These are phyloP conservation scores for Polyporus tsugae DNA, from an alignment of 1,284 basidiomycete species.

Conservation along the genomic window DNA sequence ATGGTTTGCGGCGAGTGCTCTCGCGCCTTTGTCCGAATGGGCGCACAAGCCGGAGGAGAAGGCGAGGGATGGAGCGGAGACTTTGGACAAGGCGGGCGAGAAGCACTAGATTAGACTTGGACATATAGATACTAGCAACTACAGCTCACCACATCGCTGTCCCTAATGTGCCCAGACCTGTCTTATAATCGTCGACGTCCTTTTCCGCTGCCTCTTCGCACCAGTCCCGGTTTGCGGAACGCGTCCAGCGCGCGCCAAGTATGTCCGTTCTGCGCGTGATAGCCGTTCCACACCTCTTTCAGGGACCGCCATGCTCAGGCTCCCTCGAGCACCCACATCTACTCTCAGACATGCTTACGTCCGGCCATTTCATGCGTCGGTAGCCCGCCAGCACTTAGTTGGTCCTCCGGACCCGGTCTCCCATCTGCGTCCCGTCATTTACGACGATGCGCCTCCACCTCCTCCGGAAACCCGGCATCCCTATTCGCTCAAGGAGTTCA, in stretches of 20 bases:
- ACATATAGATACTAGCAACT: slow-evolving; percentile 29
- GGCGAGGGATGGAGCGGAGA: slow-evolving; percentile 26
- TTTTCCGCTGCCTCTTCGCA: not conserved
- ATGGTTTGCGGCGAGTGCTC: slow-evolving; percentile 55
- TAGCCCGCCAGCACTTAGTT: slow-evolving; percentile 55
- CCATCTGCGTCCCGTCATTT: slow-evolving; percentile 79
- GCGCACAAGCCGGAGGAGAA: slow-evolving; percentile 36
- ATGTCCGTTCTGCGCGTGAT: slow-evolving; percentile 15
- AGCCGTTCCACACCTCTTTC: slow-evolving; percentile 21
- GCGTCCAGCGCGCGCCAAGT: not conserved
- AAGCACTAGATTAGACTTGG: slow-evolving; percentile 31
- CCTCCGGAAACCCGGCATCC: slow-evolving; percentile 56
- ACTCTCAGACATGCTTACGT: slow-evolving; percentile 2
- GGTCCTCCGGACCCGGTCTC: slow-evolving; percentile 79
- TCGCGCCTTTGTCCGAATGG: slow-evolving; percentile 41
- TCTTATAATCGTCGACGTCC: slow-evolving; percentile 16
- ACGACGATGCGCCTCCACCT: slow-evolving; percentile 59
- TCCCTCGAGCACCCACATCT: slow-evolving; percentile 17
- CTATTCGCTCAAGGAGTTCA: slow-evolving; percentile 78
- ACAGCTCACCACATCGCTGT: slow-evolving; percentile 14
- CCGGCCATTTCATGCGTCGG: slow-evolving; percentile 53
- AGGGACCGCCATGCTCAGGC: slow-evolving; percentile 34
- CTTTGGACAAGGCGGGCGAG: slow-evolving; percentile 17
- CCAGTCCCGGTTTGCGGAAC: not conserved
- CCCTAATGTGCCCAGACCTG: slow-evolving; percentile 23